These are phyloP conservation scores for Austroboletus eburneus DNA, from an alignment of 768 basidiomycete genomes.

Conservation along the genomic window DNA sequence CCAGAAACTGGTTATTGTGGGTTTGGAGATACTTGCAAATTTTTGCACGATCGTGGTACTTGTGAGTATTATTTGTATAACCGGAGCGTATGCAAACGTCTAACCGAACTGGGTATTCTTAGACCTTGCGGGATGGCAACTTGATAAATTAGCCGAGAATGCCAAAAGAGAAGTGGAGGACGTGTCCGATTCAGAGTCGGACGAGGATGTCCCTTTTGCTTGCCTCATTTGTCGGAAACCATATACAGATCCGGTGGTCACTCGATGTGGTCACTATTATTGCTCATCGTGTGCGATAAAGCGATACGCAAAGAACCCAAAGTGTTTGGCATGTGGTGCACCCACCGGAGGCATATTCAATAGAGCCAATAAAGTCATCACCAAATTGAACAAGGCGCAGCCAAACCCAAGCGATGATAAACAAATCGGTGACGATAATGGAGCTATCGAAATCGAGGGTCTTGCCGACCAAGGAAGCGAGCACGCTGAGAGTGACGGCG, in stretches of 20 bases:
- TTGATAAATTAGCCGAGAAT: constrained; percentile 87
- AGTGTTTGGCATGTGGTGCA: constrained; percentile 91
- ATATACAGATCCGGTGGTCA: constrained; percentile 93
- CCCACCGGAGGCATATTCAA: constrained; percentile 97
- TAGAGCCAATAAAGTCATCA: constrained; percentile 87
- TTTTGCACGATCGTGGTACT: constrained; percentile 95
- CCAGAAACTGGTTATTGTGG: constrained; percentile 98
- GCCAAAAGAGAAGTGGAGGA: constrained; percentile 54
- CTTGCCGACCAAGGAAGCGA: constrained; percentile 32
- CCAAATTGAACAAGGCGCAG: constrained; percentile 75
- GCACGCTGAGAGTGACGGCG: constrained; percentile 25
- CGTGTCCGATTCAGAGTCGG: constrained; percentile 64
- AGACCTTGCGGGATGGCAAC: constrained; percentile 98
- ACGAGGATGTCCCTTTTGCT: constrained; percentile 95
- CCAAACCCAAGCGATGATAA: constrained; percentile 49
- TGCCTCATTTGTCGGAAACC: constrained; percentile 94
- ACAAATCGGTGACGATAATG: constrained; percentile 37
- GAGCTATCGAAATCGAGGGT: constrained; percentile 58
- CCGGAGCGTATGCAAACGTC: not conserved
- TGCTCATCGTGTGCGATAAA: constrained; percentile 95
- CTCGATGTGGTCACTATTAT: constrained; percentile 96
- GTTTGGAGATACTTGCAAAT: constrained; percentile 98
- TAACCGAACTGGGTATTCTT: constrained; percentile 11
- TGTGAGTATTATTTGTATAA: constrained; percentile 47
- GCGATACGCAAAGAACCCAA: constrained; percentile 89